Evolutionary conservation across 495 filamentous ascomycete genomes (phyloP).

Genomic region (Talaromyces liani): DNA sequence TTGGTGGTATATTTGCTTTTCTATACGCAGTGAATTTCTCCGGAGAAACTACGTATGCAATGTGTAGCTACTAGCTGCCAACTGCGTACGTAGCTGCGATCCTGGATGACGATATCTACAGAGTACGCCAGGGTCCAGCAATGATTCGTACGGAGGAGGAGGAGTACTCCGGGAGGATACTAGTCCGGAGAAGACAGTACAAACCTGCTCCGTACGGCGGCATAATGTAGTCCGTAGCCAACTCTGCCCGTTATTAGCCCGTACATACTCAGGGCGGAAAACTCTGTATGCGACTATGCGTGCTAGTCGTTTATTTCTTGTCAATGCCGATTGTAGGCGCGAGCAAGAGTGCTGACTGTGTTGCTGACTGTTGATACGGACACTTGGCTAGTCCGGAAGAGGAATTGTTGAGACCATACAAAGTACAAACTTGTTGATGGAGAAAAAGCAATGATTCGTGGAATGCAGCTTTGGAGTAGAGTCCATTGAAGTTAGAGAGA

Average conservation of each 20-base stretch:
- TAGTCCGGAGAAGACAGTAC: neutral
- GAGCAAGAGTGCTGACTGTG: neutral
- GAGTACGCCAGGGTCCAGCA: neutral
- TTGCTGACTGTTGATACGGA: neutral
- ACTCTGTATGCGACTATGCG: neutral
- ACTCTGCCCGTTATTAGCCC: neutral
- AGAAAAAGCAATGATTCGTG: neutral
- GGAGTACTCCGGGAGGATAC: neutral
- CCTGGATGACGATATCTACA: neutral
- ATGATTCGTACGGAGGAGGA: neutral
- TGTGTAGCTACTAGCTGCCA: neutral
- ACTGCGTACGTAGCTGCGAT: neutral
- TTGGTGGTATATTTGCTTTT: neutral
- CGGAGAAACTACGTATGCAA: neutral
- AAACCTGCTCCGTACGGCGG: neutral
- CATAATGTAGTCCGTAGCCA: neutral
- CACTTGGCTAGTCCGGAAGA: neutral
- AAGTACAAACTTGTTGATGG: neutral
- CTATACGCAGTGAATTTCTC: neutral
- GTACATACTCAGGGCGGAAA: neutral
- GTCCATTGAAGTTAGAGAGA: neutral
- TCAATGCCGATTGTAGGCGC: neutral
- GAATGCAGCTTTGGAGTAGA: neutral
- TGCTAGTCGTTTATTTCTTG: neutral
- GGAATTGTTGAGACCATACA: neutral